Conservation (phyloP, 2,329 filamentous ascomycete species). For the Daldinia sp. region DNA sequence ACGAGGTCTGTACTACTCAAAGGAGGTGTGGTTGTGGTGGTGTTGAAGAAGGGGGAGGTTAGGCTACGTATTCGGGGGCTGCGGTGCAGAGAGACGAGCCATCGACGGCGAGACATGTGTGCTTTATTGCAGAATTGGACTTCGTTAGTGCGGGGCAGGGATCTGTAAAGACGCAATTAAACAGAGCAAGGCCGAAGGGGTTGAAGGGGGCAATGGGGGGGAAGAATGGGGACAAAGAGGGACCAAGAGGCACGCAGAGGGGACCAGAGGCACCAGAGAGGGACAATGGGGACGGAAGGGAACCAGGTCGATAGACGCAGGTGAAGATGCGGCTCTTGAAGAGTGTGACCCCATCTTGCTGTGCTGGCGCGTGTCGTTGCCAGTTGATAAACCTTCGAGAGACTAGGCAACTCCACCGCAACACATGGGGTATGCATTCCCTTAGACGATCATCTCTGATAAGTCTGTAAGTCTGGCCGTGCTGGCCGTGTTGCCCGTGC, state of each 20-base stretch:
- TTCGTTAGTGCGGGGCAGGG: constrained; percentile 60
- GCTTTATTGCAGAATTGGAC: constrained; percentile 68
- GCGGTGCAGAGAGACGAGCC: constrained; percentile 60
- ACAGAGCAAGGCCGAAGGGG: constrained; percentile 47
- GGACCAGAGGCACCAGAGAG: not conserved
- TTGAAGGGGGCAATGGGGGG: not conserved
- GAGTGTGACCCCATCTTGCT: constrained; percentile 79
- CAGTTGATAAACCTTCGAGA: constrained; percentile 76
- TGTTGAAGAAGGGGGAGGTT: constrained; percentile 53
- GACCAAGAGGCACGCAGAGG: not conserved
- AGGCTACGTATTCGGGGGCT: constrained; percentile 59
- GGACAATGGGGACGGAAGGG: constrained; percentile 42
- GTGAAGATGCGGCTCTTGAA: constrained; percentile 72
- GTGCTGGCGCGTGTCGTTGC: constrained; percentile 87
- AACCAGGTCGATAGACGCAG: constrained; percentile 64
- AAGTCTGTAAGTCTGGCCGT: constrained; percentile 51
- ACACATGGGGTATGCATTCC: constrained; percentile 60
- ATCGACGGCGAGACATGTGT: constrained; percentile 68
- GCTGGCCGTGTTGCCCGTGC: constrained; percentile 33
- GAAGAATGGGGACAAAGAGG: constrained; percentile 1
- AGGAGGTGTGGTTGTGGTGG: constrained; percentile 50
- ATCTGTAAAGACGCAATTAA: constrained; percentile 54
- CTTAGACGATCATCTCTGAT: constrained; percentile 59
- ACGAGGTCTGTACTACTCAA: constrained; percentile 51
- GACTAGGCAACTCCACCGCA: constrained; percentile 70